Evolutionary conservation across 1,284 basidiomycete genomes (phyloP).

Genomic region (Pascua sp.): DNA sequence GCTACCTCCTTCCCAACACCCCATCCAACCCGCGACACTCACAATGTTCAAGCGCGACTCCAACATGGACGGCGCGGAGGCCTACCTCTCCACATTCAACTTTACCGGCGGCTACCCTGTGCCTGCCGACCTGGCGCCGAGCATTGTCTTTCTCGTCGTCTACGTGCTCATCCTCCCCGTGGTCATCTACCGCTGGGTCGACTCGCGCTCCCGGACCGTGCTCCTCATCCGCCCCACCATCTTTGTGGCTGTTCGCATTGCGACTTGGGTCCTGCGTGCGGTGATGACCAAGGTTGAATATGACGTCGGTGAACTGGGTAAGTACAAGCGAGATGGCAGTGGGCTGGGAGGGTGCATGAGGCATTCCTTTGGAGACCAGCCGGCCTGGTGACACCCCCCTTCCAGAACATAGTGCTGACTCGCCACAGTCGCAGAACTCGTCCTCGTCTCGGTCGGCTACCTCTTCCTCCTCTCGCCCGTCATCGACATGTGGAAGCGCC

Average conservation of each 20-base stretch:
- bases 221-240: conserved; percentile 31
- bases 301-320: conserved; percentile 20
- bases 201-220: conserved; percentile 12
- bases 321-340: not conserved
- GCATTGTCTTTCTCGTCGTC: conserved; percentile 30
- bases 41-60: too few relatives aligned
- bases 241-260: conserved; percentile 27
- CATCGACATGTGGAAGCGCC: conserved; percentile 25
- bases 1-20: too few relatives aligned
- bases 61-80: not conserved
- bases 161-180: conserved; percentile 23
- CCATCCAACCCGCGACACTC: too few relatives aligned
- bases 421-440: conserved; percentile 29
- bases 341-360: too few relatives aligned
- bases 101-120: conserved; percentile 33
- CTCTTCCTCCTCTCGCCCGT: conserved; percentile 35
- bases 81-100: conserved; percentile 22
- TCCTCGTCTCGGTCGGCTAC: conserved; percentile 30
- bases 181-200: conserved; percentile 21
- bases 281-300: conserved; percentile 29
- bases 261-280: conserved; percentile 24
- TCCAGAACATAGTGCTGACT: not conserved
- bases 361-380: not conserved
- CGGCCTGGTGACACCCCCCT: not conserved
- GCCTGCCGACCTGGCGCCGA: conserved; percentile 31